phyloP scores from a whole-genome alignment of 108 stramenopile genomes.

The Epithemia pelagica region DNA sequence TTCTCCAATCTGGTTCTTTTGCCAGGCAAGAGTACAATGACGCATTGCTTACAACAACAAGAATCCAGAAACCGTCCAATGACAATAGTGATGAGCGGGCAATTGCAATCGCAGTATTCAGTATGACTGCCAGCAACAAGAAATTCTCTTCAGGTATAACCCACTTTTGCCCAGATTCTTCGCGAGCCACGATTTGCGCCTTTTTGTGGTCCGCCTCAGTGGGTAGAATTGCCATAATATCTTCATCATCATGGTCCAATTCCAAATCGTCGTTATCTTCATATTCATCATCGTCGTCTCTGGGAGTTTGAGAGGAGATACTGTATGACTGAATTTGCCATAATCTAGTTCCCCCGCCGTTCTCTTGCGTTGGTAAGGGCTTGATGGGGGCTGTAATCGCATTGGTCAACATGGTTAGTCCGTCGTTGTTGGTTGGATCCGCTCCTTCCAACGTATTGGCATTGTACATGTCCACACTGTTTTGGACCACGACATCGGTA shows the following conservation, averaged over 20 bases:
- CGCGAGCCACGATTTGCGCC: not conserved
- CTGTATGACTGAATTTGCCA: not conserved
- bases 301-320: not conserved
- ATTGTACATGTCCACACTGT: slow-evolving; percentile 65
- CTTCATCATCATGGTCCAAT: slow-evolving; percentile 1
- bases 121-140: slow-evolving; percentile 14
- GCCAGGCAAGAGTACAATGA: slow-evolving; percentile 27
- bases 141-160: slow-evolving; percentile 24
- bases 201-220: not conserved
- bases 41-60: slow-evolving; percentile 50
- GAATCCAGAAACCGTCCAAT: slow-evolving; percentile 47
- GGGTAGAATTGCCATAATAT: slow-evolving; percentile 1
- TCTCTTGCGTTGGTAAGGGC: not conserved
- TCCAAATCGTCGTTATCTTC: slow-evolving; percentile 1
- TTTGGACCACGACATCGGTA: slow-evolving; percentile 64
- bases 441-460: slow-evolving; percentile 37
- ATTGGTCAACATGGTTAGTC: not conserved
- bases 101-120: slow-evolving; percentile 42
- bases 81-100: slow-evolving; percentile 36
- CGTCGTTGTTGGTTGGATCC: slow-evolving; percentile 27
- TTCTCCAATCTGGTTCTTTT: slow-evolving; percentile 12
- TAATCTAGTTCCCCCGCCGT: not conserved
- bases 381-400: not conserved
- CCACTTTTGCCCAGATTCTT: slow-evolving; percentile 8
- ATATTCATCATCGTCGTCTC: not conserved